Evolutionary conservation across 495 filamentous ascomycete species (phyloP).

Genomic region (Podospora didyma): DNA sequence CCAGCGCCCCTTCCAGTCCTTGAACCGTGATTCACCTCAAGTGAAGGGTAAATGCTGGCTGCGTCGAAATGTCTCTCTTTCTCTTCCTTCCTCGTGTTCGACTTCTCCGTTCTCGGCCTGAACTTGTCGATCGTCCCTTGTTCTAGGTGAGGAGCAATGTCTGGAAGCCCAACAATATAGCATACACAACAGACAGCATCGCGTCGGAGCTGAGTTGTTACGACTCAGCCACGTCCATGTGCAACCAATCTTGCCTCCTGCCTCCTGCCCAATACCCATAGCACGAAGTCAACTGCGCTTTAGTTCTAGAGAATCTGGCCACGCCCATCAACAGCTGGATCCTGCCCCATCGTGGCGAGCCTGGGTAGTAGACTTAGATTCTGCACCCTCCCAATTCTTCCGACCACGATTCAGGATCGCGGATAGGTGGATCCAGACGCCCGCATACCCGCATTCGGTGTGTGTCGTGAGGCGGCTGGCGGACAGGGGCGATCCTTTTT

Average conservation of each 20-base stretch:
- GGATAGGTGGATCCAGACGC: slow-evolving; percentile 8
- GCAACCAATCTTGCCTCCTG: slow-evolving; percentile 10
- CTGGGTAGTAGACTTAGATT: too few relatives aligned
- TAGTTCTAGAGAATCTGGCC: background rate
- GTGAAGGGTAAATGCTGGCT: slow-evolving; percentile 1
- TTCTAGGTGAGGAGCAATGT: background rate
- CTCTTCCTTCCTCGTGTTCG: background rate
- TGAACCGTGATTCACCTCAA: slow-evolving; percentile 4
- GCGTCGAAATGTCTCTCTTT: slow-evolving; percentile 1
- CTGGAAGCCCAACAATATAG: slow-evolving; percentile 3
- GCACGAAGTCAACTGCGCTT: background rate
- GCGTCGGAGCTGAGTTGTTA: slow-evolving; percentile 5
- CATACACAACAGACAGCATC: background rate
- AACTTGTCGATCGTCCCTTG: background rate
- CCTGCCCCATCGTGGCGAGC: background rate
- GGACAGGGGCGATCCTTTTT: slow-evolving; percentile 10
- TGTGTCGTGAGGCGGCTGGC: slow-evolving; percentile 7
- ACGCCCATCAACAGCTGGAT: background rate
- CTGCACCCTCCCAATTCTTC: background rate
- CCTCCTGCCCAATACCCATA: too few relatives aligned
- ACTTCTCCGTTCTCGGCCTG: background rate
- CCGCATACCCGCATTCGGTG: slow-evolving; percentile 11
- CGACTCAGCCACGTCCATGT: slow-evolving; percentile 15
- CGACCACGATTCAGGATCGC: background rate
- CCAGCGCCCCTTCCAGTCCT: background rate